Evolutionary conservation across 768 basidiomycete genomes (phyloP).

Genomic region (Dendrothele bispora): DNA sequence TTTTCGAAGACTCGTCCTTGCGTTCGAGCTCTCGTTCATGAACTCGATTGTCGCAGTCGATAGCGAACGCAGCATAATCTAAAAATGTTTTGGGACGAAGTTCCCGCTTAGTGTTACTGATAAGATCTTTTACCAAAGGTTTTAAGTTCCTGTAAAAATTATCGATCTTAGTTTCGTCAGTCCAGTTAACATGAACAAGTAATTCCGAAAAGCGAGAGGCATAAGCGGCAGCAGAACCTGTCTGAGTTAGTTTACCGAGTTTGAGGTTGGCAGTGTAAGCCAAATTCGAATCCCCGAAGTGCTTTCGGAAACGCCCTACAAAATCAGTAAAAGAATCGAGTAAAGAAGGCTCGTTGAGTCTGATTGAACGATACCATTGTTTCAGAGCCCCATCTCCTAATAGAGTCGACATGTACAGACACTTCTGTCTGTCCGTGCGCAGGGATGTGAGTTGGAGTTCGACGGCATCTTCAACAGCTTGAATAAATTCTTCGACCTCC

Average conservation of each 20-base stretch:
- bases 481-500: conserved; percentile 15
- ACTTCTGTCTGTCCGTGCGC: conserved; percentile 23
- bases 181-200: conserved; percentile 24
- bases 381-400: conserved; percentile 28
- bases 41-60: conserved; percentile 7
- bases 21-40: conserved; percentile 1
- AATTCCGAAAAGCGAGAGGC: conserved; percentile 26
- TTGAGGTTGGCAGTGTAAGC: conserved; percentile 24
- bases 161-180: conserved; percentile 32
- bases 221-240: conserved; percentile 26
- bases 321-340: conserved; percentile 26
- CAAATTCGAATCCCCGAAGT: conserved; percentile 27
- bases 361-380: conserved; percentile 29
- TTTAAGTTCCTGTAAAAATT: conserved; percentile 30
- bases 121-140: conserved; percentile 20
- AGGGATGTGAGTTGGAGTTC: conserved; percentile 21
- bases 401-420: conserved; percentile 25
- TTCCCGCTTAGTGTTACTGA: conserved; percentile 13
- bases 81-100: conserved; percentile 17
- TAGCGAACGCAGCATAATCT: conserved; percentile 16
- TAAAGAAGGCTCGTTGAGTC: conserved; percentile 13
- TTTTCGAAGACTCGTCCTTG: not conserved
- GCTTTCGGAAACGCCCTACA: conserved; percentile 21
- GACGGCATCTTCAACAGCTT: conserved; percentile 25
- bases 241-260: conserved; percentile 29